These are phyloP conservation scores for Eutrema yunnanense DNA, from an alignment of 345 rosid genomes.

Conservation along the genomic window DNA sequence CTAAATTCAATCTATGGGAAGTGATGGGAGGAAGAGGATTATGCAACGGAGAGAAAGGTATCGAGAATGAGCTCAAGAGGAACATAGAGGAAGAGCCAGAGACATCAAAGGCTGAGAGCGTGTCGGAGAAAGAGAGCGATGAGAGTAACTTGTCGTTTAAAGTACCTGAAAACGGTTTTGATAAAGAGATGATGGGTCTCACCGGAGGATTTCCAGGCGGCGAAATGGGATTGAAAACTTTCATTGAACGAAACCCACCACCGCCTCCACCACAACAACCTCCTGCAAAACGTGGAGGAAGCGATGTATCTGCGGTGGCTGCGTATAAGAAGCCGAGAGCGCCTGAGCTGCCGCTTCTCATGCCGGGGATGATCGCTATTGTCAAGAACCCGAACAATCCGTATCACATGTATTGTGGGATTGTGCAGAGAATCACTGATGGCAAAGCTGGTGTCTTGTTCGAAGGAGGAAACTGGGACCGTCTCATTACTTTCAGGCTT, in stretches of 20 bases:
- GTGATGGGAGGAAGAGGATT: conserved; percentile 90
- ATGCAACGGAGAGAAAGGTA: conserved; percentile 73
- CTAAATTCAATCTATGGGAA: conserved; percentile 57
- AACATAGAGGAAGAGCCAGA: conserved; percentile 27
- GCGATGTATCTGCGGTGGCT: neutral
- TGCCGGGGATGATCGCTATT: conserved; percentile 91
- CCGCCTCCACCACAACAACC: conserved; percentile 49
- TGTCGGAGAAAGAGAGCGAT: neutral
- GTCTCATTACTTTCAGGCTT: conserved; percentile 64
- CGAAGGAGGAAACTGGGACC: conserved; percentile 90
- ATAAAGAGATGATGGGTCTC: conserved; percentile 81
- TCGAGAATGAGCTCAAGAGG: conserved; percentile 54
- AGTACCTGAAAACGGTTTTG: conserved; percentile 62
- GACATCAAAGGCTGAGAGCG: conserved; percentile 9
- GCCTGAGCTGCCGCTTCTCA: conserved; percentile 63
- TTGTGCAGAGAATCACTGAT: conserved; percentile 88
- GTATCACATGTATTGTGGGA: conserved; percentile 78
- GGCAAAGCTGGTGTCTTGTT: conserved; percentile 87
- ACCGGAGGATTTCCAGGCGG: conserved; percentile 93
- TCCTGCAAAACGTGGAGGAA: conserved; percentile 25
- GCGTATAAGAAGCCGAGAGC: conserved; percentile 68
- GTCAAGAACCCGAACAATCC: conserved; percentile 78
- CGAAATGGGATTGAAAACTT: conserved; percentile 59
- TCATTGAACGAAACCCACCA: conserved; percentile 74
- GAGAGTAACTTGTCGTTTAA: neutral